phyloP scores from a whole-genome alignment of 2,329 filamentous ascomycete species.

The Fusarium palustre region DNA sequence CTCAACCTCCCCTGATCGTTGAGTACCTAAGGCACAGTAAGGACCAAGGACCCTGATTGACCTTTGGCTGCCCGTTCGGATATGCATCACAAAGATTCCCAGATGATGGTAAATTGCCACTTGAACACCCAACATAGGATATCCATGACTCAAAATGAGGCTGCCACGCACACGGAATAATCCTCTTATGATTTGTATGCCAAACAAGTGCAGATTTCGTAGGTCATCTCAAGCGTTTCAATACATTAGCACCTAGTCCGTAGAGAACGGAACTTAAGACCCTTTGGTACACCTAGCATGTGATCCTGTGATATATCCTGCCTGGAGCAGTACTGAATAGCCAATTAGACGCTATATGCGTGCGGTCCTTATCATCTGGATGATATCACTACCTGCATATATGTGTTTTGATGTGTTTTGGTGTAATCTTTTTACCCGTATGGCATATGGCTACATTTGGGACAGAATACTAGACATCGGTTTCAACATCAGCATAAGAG shows the following conservation, averaged over 20 bases:
- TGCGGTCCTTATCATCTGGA: neutral
- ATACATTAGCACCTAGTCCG: neutral
- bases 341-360: neutral
- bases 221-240: constrained; percentile 6
- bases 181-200: constrained; percentile 3
- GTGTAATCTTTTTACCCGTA: neutral
- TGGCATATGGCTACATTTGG: neutral
- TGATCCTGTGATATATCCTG: neutral
- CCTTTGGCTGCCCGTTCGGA: neutral
- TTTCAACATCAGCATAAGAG: too few species aligned
- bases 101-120: neutral
- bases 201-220: constrained; percentile 31
- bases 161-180: neutral
- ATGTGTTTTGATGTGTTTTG: neutral
- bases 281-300: neutral
- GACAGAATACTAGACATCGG: too few species aligned
- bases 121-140: constrained; percentile 2
- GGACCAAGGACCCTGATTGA: constrained; percentile 23
- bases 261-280: neutral
- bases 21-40: neutral
- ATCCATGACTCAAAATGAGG: neutral
- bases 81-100: neutral
- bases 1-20: constrained; percentile 14
- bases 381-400: neutral
- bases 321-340: neutral